Percentiles rank a stretch among this genome's conserved stretches.
These are phyloP conservation scores for Alternaria infectoria DNA, from an alignment of 2,329 filamentous ascomycete genomes.

Conservation along the genomic window DNA sequence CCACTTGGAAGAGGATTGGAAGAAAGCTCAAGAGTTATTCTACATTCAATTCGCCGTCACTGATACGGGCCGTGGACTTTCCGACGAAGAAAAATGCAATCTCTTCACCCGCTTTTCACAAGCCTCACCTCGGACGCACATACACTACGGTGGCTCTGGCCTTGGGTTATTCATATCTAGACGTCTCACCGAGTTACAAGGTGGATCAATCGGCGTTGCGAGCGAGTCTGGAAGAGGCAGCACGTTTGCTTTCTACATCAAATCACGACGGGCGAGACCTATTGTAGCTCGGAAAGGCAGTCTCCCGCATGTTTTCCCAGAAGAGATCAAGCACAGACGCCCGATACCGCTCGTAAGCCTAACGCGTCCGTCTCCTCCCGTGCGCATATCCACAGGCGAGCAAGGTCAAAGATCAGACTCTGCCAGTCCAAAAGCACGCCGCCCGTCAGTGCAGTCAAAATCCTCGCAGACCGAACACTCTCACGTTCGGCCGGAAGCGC, in stretches of 20 bases:
- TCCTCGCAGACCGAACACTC: not conserved
- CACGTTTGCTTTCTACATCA: conserved; percentile 44
- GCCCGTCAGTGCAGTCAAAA: not conserved
- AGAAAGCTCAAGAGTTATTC: conserved; percentile 29
- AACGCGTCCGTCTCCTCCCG: conserved; percentile 3
- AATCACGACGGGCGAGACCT: conserved; percentile 22
- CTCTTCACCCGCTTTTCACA: conserved; percentile 43
- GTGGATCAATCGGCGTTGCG: conserved; percentile 39
- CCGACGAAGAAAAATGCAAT: conserved; percentile 40
- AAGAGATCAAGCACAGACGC: conserved; percentile 29
- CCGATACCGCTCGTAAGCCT: conserved; percentile 5
- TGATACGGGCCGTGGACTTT: conserved; percentile 51
- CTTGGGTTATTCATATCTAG: conserved; percentile 44
- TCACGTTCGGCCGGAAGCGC: conserved; percentile 1
- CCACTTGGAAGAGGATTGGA: conserved; percentile 42
- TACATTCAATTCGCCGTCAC: conserved; percentile 47
- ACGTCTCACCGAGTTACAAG: conserved; percentile 41
- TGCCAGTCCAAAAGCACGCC: not conserved
- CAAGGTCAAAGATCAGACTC: not conserved
- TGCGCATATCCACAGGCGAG: conserved; percentile 2
- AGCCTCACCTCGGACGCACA: conserved; percentile 42
- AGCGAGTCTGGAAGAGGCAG: conserved; percentile 32
- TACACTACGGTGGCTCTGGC: conserved; percentile 49
- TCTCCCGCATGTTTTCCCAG: conserved; percentile 23
- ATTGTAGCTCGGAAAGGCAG: conserved; percentile 20